Evolutionary conservation across 805 yeast genomes (phyloP), one percentile per base, ranked within the genome.

Genomic region (Suhomyces tanzawaensis): DNA sequence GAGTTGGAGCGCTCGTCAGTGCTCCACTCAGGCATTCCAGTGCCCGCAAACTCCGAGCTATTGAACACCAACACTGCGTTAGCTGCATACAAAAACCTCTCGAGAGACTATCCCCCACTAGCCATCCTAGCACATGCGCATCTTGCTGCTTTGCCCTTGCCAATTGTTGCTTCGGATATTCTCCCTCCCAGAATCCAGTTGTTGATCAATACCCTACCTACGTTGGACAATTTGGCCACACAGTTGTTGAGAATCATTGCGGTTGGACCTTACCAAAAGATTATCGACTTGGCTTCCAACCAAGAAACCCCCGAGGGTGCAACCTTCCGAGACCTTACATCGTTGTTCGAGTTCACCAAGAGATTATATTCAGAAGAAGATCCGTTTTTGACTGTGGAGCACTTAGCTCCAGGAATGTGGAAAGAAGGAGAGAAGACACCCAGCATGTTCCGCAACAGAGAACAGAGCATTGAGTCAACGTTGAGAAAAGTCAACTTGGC

Each of bases 401-500:
- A 82, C 53, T 69, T 85, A 5, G 82, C 86, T 1, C 84, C 85
- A 12, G 86, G 86, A 1, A 58, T 81, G 49, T 81, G 86, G 86
- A 74, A 77, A 37, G 76, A 75, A 46, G 81, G 81, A n/a, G 70
- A 71, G 5, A 61, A 70, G 7, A 74, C 84, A 0, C 85, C 87
- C 0, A 52, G 66, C 19, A 69, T 81, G 54, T 66, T 82, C 47
- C 69, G 71, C 45, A 79, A 77, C 36, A 74, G 79, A 42, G 87
- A 81, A 48, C 82, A 79, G 44, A 72, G 79, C 34, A 64, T 79
- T 40, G 77, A 73, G 55, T 71, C 78, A 27, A 81, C 93, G 0
- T 60, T 91, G 23, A 79, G 95, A 41, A 85, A 91, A 49, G 85
- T 89, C 1, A 93, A 93, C 51, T 62, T 93, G 46, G 86, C 96